These are phyloP conservation scores for Naganishia sp. DNA, from an alignment of 1,284 basidiomycete genomes.

Conservation along the genomic window DNA sequence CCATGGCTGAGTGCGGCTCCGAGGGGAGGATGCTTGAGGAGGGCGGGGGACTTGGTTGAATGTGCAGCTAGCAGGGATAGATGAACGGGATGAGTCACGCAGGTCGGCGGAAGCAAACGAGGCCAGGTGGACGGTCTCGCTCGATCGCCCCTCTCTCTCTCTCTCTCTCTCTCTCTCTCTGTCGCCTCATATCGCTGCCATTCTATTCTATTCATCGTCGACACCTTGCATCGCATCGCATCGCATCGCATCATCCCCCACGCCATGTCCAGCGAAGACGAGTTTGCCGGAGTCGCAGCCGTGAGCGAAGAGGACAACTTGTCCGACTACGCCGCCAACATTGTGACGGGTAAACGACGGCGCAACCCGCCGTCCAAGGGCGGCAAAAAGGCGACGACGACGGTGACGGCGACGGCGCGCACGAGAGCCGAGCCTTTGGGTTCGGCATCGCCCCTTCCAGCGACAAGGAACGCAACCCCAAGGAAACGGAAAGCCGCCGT, in stretches of 20 bases:
- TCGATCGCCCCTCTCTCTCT: too few species aligned
- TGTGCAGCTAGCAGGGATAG: too few species aligned
- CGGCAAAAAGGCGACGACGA: not conserved
- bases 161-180: not conserved
- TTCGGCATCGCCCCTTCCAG: not conserved
- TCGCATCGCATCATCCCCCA: too few species aligned
- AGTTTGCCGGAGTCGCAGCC: not conserved
- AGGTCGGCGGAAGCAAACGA: slow-evolving; percentile 5
- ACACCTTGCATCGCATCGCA: too few species aligned
- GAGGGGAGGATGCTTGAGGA: not conserved
- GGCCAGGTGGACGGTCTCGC: too few species aligned
- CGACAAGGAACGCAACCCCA: not conserved
- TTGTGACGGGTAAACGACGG: slow-evolving; percentile 13
- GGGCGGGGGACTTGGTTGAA: too few species aligned
- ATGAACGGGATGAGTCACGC: not conserved
- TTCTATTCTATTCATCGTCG: not conserved
- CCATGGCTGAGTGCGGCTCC: slow-evolving; percentile 57
- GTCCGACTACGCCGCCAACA: slow-evolving; percentile 3
- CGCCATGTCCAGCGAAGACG: slow-evolving; percentile 22
- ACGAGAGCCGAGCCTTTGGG: not conserved
- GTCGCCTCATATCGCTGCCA: not conserved
- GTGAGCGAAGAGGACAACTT: slow-evolving; percentile 3
- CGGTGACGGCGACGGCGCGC: not conserved
- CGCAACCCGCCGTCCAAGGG: not conserved
- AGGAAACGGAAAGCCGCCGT: slow-evolving; percentile 13